Conservation (phyloP, 768 basidiomycete species). For the Trametes coccinea region DNA sequence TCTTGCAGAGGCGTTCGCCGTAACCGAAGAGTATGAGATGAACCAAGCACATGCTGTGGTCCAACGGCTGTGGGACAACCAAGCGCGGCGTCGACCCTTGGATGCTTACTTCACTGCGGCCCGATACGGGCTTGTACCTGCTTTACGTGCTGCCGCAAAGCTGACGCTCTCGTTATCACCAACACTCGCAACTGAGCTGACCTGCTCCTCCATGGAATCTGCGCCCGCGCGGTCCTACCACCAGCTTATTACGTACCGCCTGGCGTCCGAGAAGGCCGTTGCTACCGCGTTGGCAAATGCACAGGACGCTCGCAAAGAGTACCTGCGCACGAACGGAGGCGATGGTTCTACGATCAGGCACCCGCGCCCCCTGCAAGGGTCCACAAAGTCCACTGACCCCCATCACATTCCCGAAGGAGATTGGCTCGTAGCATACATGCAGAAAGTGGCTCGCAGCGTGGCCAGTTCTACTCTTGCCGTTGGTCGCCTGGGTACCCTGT, state of each 20-base stretch:
- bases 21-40: background rate
- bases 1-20: background rate
- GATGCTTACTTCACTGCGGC: background rate
- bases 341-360: too few relatives aligned
- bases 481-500: background rate
- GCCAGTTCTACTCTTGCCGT: too few relatives aligned
- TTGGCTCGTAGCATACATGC: background rate
- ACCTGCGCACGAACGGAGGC: too few relatives aligned
- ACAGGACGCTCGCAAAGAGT: too few relatives aligned
- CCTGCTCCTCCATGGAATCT: background rate
- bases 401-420: background rate
- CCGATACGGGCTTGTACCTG: background rate
- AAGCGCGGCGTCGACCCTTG: background rate
- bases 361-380: too few relatives aligned
- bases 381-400: too few relatives aligned
- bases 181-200: too few relatives aligned
- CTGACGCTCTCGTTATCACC: background rate
- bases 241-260: background rate
- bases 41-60: background rate
- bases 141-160: background rate
- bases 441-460: background rate
- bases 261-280: too few relatives aligned
- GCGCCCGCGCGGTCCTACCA: background rate
- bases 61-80: background rate
- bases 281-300: too few relatives aligned